A percentile compares a stretch with the other conserved stretches of the same genome.
These are phyloP conservation scores for Sonneratia caseolaris DNA, from an alignment of 345 rosid species.

Conservation along the genomic window DNA sequence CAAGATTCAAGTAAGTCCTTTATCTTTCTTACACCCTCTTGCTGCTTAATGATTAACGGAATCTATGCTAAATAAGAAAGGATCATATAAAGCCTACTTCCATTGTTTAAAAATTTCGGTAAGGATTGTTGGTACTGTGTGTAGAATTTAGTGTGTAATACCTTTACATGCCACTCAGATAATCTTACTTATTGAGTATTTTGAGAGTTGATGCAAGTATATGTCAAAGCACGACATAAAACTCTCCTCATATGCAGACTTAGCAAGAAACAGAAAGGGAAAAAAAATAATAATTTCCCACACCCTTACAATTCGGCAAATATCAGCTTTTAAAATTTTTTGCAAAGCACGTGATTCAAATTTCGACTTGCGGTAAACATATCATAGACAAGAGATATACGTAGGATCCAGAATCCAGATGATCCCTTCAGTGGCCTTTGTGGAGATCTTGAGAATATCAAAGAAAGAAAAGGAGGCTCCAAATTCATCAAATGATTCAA, in stretches of 20 bases:
- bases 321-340: too few species aligned
- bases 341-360: too few species aligned
- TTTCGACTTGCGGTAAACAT: neutral
- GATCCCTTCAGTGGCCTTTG: neutral
- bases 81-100: neutral
- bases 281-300: too few species aligned
- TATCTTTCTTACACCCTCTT: neutral
- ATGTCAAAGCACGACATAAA: too few species aligned
- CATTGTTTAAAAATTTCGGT: neutral
- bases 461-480: neutral
- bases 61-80: neutral
- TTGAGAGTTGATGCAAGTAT: too few species aligned
- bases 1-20: conserved; percentile 64
- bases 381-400: neutral
- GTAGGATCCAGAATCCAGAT: neutral
- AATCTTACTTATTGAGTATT: too few species aligned
- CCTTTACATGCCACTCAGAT: too few species aligned
- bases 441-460: neutral
- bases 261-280: too few species aligned
- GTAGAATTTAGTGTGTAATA: too few species aligned
- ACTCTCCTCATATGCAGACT: too few species aligned
- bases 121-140: neutral
- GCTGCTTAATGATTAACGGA: neutral
- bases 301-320: too few species aligned
- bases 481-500: too few species aligned